Base-by-base conservation (phyloP, 1,139 yeast genomes). In the Geotrichum citri-aurantii region DNA sequence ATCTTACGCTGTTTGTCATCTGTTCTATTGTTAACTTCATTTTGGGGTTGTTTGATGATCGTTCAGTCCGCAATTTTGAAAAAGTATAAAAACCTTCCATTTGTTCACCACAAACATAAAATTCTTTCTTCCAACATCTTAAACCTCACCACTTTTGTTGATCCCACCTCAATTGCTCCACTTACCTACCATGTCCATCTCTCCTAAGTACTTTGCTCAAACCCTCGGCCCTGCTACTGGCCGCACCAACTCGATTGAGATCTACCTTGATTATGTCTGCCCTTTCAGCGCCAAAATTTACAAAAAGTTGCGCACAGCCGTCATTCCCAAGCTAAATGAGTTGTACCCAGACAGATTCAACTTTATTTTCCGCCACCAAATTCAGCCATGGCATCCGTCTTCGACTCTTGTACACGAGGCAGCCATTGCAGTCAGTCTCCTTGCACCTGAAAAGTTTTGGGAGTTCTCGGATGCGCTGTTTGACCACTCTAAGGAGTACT, bases 301-400 rank as follows among this genome's bases (percentile, higher is more conserved):
- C 75, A 73, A 76, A 62, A 84, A 84, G 59, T 71, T 88, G 63
- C 76, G 79, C 62, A 70, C 75, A 14, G 75, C 76, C 26, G 78
- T 88, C 17, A 77, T 85, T 48, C 90, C 91, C 5, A 64, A 71
- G 46, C 72, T 85, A 57, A 78, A 81, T 56, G 63, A 72, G 53
- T 71, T 75, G 56, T 75, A 78, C 62, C 82, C 85, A 0, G 79
- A 77, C 57, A 71, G 78, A 62, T 82, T 85, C 66, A 83, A 83
- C 65, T 71, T 69, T 62, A 68, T 71, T 49, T 71, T 70, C 69
- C 79, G 85, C 63, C 85, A 87, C 65, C 90, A 85, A 42, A 77
- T 86, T 46, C 96, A 89, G 72, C 93, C 95, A 64, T 89, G 96
- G 96, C 96, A 89, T 69, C 85, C 93, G 37, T 80, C 82, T 57